Conservation (phyloP, 345 rosid genomes). For the Eucalyptus coolabah region DNA sequence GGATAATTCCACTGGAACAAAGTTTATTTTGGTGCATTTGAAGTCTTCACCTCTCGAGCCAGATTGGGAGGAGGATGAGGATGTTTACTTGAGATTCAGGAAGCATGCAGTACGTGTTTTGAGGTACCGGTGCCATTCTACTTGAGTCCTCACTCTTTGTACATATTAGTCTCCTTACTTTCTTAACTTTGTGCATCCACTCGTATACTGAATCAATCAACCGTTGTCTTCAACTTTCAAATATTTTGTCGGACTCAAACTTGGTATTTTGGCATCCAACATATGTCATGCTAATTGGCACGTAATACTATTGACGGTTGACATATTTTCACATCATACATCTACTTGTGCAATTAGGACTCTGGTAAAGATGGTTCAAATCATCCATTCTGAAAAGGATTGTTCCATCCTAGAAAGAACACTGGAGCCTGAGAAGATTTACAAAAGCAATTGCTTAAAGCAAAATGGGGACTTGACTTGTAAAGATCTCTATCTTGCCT, state of each 20-base stretch:
- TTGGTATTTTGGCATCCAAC: too few relatives aligned
- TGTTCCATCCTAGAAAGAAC: accelerated
- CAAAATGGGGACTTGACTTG: too few relatives aligned
- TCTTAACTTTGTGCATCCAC: background rate
- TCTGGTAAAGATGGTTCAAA: too few relatives aligned
- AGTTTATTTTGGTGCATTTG: conserved; percentile 17
- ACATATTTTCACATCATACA: too few relatives aligned
- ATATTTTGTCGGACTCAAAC: too few relatives aligned
- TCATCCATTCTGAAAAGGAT: too few relatives aligned
- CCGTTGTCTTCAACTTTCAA: too few relatives aligned
- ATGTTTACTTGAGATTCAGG: conserved; percentile 37
- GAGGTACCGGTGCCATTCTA: conserved; percentile 31
- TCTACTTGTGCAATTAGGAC: too few relatives aligned
- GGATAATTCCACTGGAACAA: conserved; percentile 18
- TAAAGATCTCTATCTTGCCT: too few relatives aligned
- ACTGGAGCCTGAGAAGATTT: too few relatives aligned
- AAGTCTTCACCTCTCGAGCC: conserved; percentile 49
- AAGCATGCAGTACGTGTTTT: conserved; percentile 57
- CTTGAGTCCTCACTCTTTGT: background rate
- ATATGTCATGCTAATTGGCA: too few relatives aligned
- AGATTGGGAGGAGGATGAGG: conserved; percentile 65
- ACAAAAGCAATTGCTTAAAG: accelerated
- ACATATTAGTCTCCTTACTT: background rate
- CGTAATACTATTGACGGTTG: accelerated
- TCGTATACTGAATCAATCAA: background rate